These are phyloP conservation scores for Camptophora hylomeconis DNA, from an alignment of 2,329 filamentous ascomycete genomes.

Conservation along the genomic window DNA sequence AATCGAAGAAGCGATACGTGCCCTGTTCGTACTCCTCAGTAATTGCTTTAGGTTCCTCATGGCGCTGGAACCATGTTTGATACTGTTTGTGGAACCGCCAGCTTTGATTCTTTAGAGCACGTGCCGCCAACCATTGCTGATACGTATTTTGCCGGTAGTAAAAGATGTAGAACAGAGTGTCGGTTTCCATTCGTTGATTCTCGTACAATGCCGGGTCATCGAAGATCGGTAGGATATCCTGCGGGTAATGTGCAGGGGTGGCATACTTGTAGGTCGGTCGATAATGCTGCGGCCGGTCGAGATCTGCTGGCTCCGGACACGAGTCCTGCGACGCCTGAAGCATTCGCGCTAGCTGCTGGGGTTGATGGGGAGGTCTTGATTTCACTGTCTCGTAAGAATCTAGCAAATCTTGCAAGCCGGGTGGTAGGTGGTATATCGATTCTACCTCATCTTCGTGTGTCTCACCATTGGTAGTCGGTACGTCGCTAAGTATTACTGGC, in stretches of 20 bases:
- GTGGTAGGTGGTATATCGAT: conserved; percentile 83
- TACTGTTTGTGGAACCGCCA: conserved; percentile 99
- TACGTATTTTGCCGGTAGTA: conserved; percentile 97
- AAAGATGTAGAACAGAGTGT: conserved; percentile 96
- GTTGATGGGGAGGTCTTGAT: conserved; percentile 48
- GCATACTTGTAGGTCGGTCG: conserved; percentile 69
- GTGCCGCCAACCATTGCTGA: conserved; percentile 89
- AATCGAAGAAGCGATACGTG: conserved; percentile 98
- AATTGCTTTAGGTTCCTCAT: conserved; percentile 96
- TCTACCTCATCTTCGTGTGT: conserved; percentile 48
- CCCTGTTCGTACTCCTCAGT: conserved; percentile 98
- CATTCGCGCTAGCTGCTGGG: conserved; percentile 58
- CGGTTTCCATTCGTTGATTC: conserved; percentile 67
- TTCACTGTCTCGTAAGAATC: conserved; percentile 81
- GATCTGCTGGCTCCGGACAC: conserved; percentile 63
- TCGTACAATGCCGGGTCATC: conserved; percentile 79
- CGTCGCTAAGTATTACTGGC: conserved; percentile 26
- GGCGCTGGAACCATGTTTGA: conserved; percentile 97
- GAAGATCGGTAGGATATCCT: conserved; percentile 82
- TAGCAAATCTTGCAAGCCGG: conserved; percentile 76
- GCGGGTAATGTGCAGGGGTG: conserved; percentile 73
- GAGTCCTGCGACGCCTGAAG: conserved; percentile 61
- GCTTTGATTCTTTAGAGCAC: conserved; percentile 94
- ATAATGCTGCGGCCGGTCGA: conserved; percentile 72
- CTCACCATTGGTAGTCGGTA: conserved; percentile 38